These are phyloP conservation scores for Wakefieldia striispora DNA, from an alignment of 768 basidiomycete species.

Conservation along the genomic window DNA sequence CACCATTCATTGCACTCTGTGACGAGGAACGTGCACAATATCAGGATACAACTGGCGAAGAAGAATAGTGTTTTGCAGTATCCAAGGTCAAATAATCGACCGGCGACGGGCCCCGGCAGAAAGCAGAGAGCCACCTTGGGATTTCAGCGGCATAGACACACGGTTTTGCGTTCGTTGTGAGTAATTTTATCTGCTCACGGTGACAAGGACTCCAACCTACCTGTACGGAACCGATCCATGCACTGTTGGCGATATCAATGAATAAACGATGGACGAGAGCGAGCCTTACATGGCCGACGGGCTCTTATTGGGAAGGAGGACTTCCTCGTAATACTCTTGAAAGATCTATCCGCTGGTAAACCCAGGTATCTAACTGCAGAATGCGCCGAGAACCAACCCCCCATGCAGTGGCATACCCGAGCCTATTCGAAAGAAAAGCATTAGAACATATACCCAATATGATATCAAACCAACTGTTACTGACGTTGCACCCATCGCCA, in stretches of 20 bases:
- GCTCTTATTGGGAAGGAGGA: slow-evolving; percentile 44
- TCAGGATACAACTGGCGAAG: slow-evolving; percentile 46
- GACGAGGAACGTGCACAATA: slow-evolving; percentile 59
- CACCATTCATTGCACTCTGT: slow-evolving; percentile 73
- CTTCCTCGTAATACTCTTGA: slow-evolving; percentile 67
- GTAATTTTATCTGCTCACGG: not conserved
- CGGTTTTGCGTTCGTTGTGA: not conserved
- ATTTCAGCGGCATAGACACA: not conserved
- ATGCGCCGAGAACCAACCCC: slow-evolving; percentile 48
- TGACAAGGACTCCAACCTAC: slow-evolving; percentile 28
- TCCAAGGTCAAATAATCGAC: slow-evolving; percentile 74
- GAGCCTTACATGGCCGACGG: slow-evolving; percentile 62
- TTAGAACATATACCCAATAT: not conserved
- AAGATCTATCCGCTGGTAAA: slow-evolving; percentile 47
- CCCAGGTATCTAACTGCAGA: not conserved
- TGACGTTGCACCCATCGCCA: slow-evolving; percentile 41
- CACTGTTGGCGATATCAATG: slow-evolving; percentile 37
- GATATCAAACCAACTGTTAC: slow-evolving; percentile 6
- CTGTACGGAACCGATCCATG: slow-evolving; percentile 81
- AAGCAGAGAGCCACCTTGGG: slow-evolving; percentile 60
- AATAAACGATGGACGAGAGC: not conserved
- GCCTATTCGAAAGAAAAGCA: slow-evolving; percentile 31
- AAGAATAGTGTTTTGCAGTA: slow-evolving; percentile 53
- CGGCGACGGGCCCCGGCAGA: slow-evolving; percentile 59
- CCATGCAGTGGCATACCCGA: slow-evolving; percentile 75